phyloP scores from a whole-genome alignment of 345 rosid species.

The Salix viminalis region DNA sequence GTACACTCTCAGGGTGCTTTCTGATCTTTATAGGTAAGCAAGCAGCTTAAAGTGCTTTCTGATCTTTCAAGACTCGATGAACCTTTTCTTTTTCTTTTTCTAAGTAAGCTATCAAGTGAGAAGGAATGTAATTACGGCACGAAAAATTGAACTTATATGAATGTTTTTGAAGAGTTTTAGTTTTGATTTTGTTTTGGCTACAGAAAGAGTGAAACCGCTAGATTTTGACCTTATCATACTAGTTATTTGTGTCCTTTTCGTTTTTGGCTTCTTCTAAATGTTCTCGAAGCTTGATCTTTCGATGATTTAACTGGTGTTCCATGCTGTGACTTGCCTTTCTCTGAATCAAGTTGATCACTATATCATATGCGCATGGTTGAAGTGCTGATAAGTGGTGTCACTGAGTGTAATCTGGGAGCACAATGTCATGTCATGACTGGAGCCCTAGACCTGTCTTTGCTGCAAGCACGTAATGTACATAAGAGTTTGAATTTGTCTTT shows the following conservation, averaged over 20 bases:
- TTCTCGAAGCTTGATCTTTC: not conserved
- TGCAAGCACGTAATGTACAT: not conserved
- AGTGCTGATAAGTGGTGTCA: not conserved
- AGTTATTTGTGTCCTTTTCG: not conserved
- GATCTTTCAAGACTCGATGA: not conserved
- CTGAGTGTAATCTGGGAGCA: not conserved
- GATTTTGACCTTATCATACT: not conserved
- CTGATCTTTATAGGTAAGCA: slow-evolving; percentile 29
- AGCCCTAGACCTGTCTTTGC: not conserved
- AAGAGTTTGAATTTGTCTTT: not conserved
- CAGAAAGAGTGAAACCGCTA: not conserved
- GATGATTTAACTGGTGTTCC: not conserved
- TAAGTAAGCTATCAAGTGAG: not conserved
- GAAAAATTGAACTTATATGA: not conserved
- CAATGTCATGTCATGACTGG: not conserved
- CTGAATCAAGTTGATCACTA: not conserved
- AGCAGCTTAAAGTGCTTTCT: not conserved
- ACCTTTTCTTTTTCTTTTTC: not conserved
- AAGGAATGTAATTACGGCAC: not conserved
- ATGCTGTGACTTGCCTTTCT: not conserved
- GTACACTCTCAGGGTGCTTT: slow-evolving; percentile 20
- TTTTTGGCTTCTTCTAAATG: not conserved
- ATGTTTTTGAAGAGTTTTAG: not conserved
- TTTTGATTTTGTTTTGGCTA: not conserved
- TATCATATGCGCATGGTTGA: not conserved